phyloP scores from a whole-genome alignment of 1,284 basidiomycete genomes.

The Microbotryum violaceum region DNA sequence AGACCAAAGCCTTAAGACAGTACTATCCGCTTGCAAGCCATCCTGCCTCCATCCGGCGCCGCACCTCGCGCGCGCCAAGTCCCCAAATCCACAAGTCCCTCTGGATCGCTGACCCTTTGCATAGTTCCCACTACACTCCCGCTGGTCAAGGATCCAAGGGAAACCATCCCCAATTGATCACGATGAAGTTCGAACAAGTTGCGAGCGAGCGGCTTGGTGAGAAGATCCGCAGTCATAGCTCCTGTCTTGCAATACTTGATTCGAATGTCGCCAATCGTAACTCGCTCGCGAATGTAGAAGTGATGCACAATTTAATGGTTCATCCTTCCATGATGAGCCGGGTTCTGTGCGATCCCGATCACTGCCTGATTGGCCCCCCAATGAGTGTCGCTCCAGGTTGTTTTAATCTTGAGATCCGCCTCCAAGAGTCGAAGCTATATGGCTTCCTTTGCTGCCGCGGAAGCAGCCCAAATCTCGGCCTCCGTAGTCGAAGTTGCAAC shows the following conservation, averaged over 20 bases:
- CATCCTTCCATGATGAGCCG: slow-evolving; percentile 36
- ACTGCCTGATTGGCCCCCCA: slow-evolving; percentile 43
- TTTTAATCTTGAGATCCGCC: slow-evolving; percentile 44
- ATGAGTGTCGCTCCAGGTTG: slow-evolving; percentile 33
- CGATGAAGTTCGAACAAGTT: too few relatives aligned
- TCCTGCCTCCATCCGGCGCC: too few relatives aligned
- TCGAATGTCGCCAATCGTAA: slow-evolving; percentile 37
- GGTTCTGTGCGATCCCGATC: slow-evolving; percentile 41
- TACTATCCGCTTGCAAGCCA: too few relatives aligned
- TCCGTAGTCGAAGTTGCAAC: not conserved
- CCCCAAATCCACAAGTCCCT: too few relatives aligned
- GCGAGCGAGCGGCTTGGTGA: slow-evolving; percentile 46
- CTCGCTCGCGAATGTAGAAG: slow-evolving; percentile 44
- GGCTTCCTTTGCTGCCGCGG: slow-evolving; percentile 3
- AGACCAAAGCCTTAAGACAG: too few relatives aligned
- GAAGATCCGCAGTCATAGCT: slow-evolving; percentile 44
- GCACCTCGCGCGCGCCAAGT: too few relatives aligned
- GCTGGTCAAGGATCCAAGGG: too few relatives aligned
- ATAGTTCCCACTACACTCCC: too few relatives aligned
- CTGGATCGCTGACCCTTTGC: too few relatives aligned
- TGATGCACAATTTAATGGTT: slow-evolving; percentile 47
- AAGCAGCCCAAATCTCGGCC: not conserved
- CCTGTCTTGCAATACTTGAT: slow-evolving; percentile 38
- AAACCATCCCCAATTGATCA: too few relatives aligned
- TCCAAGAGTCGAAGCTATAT: slow-evolving; percentile 37